Conservation (phyloP, 78 protist genomes). For the Polysphondylium violaceum region DNA sequence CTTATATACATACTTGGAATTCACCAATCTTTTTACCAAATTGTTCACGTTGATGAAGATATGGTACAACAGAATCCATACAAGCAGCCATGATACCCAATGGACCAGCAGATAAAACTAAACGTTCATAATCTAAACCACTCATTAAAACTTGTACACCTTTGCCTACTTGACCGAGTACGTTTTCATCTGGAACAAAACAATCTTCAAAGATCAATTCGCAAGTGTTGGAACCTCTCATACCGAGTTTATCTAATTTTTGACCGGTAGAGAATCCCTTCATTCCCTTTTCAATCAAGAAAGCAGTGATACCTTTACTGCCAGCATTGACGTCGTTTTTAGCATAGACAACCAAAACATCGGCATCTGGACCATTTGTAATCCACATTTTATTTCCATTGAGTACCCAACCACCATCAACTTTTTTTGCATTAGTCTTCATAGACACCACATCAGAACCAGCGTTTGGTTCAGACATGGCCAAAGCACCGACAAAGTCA, state of each 20-base stretch:
- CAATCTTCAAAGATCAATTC: slow-evolving; percentile 87
- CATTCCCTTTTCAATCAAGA: slow-evolving; percentile 84
- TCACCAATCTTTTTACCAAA: slow-evolving; percentile 92
- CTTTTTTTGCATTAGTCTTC: slow-evolving; percentile 83
- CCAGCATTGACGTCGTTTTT: slow-evolving; percentile 87
- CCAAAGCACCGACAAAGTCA: slow-evolving; percentile 95
- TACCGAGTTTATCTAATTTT: slow-evolving; percentile 97
- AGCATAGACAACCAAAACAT: slow-evolving; percentile 93
- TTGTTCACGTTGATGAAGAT: slow-evolving; percentile 90
- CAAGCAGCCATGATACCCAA: slow-evolving; percentile 93
- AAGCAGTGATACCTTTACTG: slow-evolving; percentile 90
- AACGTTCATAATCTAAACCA: slow-evolving; percentile 94
- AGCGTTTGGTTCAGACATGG: slow-evolving; percentile 96
- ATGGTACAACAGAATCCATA: slow-evolving; percentile 91
- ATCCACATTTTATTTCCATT: slow-evolving; percentile 95
- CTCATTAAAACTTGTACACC: slow-evolving; percentile 95
- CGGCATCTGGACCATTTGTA: slow-evolving; percentile 95
- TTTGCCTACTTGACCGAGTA: slow-evolving; percentile 84
- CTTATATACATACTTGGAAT: too few relatives aligned
- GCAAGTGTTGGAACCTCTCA: slow-evolving; percentile 97
- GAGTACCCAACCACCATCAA: slow-evolving; percentile 80
- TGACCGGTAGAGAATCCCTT: slow-evolving; percentile 92
- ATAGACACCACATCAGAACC: slow-evolving; percentile 97
- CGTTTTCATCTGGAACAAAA: slow-evolving; percentile 89
- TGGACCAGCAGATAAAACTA: slow-evolving; percentile 94